phyloP scores from a whole-genome alignment of 495 filamentous ascomycete species.

The Penicillium pulvis region DNA sequence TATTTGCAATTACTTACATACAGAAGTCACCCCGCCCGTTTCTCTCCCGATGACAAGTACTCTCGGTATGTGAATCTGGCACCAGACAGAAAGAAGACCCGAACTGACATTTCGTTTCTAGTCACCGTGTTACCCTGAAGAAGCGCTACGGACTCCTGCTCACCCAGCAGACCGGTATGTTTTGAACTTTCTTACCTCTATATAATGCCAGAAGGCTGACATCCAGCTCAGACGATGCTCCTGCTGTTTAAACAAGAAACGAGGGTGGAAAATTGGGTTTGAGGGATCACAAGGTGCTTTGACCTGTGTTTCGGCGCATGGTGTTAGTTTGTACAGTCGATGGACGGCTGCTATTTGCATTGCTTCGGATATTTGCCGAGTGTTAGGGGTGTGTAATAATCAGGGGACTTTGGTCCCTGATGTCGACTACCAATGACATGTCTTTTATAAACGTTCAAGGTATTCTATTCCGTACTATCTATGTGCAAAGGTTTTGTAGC shows the following conservation, averaged over 20 bases:
- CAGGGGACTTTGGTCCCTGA: neutral
- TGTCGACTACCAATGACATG: constrained; percentile 18
- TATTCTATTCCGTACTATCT: constrained; percentile 15
- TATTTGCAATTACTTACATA: constrained; percentile 8
- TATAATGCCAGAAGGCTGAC: constrained; percentile 17
- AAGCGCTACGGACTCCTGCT: constrained; percentile 84
- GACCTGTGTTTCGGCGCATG: constrained; percentile 45
- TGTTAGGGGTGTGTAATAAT: constrained; percentile 4
- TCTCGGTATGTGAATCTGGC: constrained; percentile 60
- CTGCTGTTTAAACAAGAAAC: constrained; percentile 29
- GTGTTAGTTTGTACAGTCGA: constrained; percentile 43
- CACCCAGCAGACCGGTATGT: constrained; percentile 69
- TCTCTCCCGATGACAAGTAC: constrained; percentile 97
- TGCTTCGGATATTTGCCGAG: constrained; percentile 16
- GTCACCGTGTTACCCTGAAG: constrained; percentile 91
- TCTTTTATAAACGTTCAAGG: constrained; percentile 2
- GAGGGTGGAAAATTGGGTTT: constrained; percentile 27
- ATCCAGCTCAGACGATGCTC: constrained; percentile 3
- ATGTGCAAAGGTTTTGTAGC: constrained; percentile 16
- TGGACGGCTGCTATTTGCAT: constrained; percentile 34
- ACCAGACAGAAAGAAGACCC: neutral
- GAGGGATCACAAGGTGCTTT: constrained; percentile 27
- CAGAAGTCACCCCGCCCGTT: constrained; percentile 78
- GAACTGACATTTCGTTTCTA: constrained; percentile 31
- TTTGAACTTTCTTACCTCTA: neutral